Evolutionary conservation across 768 basidiomycete genomes (phyloP).

Genomic region (Lentinula raphanica): DNA sequence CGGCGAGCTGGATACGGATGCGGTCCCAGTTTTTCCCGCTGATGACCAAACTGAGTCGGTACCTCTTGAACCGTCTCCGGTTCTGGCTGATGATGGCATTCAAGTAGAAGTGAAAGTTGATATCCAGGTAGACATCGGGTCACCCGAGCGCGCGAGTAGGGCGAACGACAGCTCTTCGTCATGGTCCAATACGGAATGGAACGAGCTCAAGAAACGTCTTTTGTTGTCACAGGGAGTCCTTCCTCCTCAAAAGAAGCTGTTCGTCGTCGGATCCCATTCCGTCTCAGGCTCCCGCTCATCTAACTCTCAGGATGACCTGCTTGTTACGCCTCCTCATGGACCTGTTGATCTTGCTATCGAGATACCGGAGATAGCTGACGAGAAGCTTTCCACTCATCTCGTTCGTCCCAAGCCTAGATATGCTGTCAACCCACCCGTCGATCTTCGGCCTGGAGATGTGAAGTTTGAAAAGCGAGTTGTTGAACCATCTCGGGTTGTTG

Average conservation of each 20-base stretch:
- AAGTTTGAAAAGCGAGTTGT: not conserved
- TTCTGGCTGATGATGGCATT: not conserved
- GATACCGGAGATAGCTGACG: not conserved
- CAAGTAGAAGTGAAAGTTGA: not conserved
- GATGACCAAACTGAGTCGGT: not conserved
- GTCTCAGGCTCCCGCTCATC: not conserved
- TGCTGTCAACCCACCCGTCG: not conserved
- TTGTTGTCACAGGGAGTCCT: not conserved
- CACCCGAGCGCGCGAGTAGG: not conserved
- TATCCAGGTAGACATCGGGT: not conserved
- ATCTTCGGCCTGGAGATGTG: not conserved
- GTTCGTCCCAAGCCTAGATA: not conserved
- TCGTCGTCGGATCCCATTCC: not conserved
- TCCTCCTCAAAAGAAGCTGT: not conserved
- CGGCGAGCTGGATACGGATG: not conserved
- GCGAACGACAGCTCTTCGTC: not conserved
- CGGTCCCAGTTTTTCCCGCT: not conserved
- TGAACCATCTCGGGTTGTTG: not conserved
- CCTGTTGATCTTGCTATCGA: not conserved
- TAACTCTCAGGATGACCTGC: not conserved
- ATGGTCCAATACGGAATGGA: not conserved
- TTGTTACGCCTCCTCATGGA: constrained; percentile 2
- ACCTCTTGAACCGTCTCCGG: not conserved
- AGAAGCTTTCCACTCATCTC: not conserved
- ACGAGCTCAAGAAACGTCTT: not conserved